Evolutionary conservation across 2,329 filamentous ascomycete genomes (phyloP).

Genomic region (Fusarium anguioides): DNA sequence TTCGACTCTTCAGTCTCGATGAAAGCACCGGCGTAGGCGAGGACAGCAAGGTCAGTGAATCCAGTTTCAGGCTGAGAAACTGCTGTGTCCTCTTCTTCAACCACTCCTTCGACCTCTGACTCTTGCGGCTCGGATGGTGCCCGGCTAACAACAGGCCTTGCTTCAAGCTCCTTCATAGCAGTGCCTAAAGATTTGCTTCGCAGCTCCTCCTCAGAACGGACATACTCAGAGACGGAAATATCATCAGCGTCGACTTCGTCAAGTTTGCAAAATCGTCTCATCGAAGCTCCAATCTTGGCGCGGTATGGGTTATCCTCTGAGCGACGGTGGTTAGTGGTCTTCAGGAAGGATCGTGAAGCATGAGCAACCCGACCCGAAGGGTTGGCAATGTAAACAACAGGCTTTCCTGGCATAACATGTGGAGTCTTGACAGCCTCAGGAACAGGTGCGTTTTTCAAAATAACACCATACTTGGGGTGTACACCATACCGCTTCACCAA

Average conservation of each 20-base stretch:
- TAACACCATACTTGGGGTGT: constrained; percentile 66
- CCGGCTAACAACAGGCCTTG: constrained; percentile 45
- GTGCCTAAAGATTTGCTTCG: constrained; percentile 52
- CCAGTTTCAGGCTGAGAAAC: constrained; percentile 40
- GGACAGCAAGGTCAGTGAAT: constrained; percentile 47
- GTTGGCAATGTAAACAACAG: constrained; percentile 61
- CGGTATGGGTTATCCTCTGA: constrained; percentile 50
- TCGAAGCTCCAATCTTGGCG: constrained; percentile 49
- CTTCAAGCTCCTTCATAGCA: constrained; percentile 49
- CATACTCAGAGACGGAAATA: constrained; percentile 49
- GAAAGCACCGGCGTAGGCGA: constrained; percentile 49
- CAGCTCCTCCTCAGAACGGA: constrained; percentile 50
- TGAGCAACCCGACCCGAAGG: constrained; percentile 61
- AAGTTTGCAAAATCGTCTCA: constrained; percentile 54
- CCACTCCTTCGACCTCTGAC: constrained; percentile 39
- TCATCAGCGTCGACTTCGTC: constrained; percentile 50
- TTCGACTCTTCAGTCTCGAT: constrained; percentile 46
- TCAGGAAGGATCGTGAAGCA: constrained; percentile 58
- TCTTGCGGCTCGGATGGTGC: constrained; percentile 46
- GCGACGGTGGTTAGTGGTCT: constrained; percentile 50
- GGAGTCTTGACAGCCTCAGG: constrained; percentile 54
- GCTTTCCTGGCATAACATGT: constrained; percentile 58
- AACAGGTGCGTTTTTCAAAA: constrained; percentile 61
- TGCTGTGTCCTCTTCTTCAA: constrained; percentile 37
- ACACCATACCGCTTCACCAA: constrained; percentile 61